Percentiles rank a stretch among this genome's conserved stretches.
These are phyloP conservation scores for Phytophthora podocarpi DNA, from an alignment of 352 stramenopile species.

Conservation along the genomic window DNA sequence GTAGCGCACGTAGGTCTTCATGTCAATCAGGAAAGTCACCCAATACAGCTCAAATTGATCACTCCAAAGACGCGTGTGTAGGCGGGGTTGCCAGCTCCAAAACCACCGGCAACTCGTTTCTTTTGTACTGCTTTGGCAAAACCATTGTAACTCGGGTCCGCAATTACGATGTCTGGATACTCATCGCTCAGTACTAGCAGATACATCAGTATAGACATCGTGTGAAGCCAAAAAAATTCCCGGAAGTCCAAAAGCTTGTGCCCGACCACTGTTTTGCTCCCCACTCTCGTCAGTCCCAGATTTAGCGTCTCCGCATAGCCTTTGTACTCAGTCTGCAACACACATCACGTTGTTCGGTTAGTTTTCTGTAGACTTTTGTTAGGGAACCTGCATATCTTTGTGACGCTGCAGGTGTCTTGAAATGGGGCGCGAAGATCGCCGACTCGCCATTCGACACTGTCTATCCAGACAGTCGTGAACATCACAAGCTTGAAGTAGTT, in stretches of 20 bases:
- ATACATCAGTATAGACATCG: background rate
- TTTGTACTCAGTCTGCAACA: background rate
- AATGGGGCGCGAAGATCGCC: background rate
- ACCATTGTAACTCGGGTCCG: too few relatives aligned
- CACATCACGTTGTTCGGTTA: too few relatives aligned
- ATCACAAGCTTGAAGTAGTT: too few relatives aligned
- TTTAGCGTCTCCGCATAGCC: background rate
- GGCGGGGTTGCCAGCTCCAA: background rate
- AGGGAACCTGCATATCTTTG: background rate
- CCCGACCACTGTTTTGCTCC: background rate
- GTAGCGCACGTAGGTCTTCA: too few relatives aligned
- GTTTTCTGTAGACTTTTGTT: background rate
- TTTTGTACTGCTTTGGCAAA: background rate
- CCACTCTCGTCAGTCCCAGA: background rate
- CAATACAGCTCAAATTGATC: background rate
- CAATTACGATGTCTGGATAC: background rate
- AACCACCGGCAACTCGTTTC: background rate
- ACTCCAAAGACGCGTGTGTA: background rate
- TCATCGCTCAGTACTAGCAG: background rate
- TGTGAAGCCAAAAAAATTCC: background rate
- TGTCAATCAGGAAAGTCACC: background rate
- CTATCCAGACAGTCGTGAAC: too few relatives aligned
- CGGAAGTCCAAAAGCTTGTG: conserved; percentile 1
- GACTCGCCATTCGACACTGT: background rate
- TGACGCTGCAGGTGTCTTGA: background rate